phyloP scores from a whole-genome alignment of 2,329 filamentous ascomycete genomes.

The Talaromyces sp. region DNA sequence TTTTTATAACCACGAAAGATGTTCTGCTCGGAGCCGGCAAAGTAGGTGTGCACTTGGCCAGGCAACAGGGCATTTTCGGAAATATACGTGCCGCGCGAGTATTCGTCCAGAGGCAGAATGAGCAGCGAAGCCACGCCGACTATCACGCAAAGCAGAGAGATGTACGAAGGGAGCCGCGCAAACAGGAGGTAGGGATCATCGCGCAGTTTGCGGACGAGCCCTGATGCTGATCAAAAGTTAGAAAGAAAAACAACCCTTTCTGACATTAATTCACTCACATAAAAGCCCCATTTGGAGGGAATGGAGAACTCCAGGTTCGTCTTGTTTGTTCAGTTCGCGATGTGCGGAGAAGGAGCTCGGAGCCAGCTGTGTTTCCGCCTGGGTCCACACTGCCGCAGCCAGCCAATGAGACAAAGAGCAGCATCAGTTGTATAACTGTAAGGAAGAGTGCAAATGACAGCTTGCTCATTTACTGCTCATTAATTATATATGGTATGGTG shows the following conservation, averaged over 20 bases:
- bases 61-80: conserved; percentile 95
- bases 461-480: background rate
- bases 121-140: conserved; percentile 87
- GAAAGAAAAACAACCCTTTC: background rate
- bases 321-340: background rate
- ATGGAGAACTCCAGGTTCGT: background rate
- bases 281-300: conserved; percentile 9
- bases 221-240: conserved; percentile 18
- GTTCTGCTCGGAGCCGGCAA: conserved; percentile 91
- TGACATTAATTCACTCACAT: background rate
- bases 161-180: conserved; percentile 72
- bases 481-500: conserved; percentile 5
- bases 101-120: conserved; percentile 80
- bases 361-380: background rate
- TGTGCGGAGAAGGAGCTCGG: background rate
- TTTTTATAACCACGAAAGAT: conserved; percentile 84
- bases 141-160: conserved; percentile 77
- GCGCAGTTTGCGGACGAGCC: conserved; percentile 51
- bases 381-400: background rate
- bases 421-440: background rate
- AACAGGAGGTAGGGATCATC: conserved; percentile 70
- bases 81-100: conserved; percentile 89
- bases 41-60: conserved; percentile 96
- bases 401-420: background rate
- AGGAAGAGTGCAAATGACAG: background rate